These are phyloP conservation scores for Lipomyces yamanashiensis DNA, from an alignment of 805 yeast species.

Conservation along the genomic window DNA sequence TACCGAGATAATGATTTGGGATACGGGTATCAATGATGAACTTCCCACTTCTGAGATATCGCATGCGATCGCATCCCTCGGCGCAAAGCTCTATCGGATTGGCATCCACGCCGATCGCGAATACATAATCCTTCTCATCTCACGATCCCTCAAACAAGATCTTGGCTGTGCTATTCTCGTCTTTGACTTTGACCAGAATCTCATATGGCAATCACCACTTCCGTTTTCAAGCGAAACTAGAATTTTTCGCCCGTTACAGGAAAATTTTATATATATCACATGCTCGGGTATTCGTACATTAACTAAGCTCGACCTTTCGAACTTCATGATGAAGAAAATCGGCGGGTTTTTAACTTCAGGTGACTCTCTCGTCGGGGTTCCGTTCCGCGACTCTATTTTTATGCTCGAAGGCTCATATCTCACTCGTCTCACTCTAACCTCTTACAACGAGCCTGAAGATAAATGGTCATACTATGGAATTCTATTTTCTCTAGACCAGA, in stretches of 20 bases:
- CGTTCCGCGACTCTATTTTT: constrained; percentile 35
- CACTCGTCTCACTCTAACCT: constrained; percentile 31
- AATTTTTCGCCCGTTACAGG: constrained; percentile 27
- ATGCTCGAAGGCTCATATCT: constrained; percentile 37
- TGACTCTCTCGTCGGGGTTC: constrained; percentile 36
- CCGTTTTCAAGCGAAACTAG: constrained; percentile 25
- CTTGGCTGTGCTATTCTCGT: constrained; percentile 21
- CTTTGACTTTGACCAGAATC: constrained; percentile 31
- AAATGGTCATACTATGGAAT: constrained; percentile 37
- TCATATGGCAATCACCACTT: constrained; percentile 20
- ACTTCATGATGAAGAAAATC: constrained; percentile 13
- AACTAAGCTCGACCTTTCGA: constrained; percentile 22
- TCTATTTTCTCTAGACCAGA: constrained; percentile 34
- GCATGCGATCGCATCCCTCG: not conserved
- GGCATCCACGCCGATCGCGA: constrained; percentile 29
- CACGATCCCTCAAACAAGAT: constrained; percentile 22
- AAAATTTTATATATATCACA: constrained; percentile 28
- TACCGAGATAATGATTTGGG: constrained; percentile 35
- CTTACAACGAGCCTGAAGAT: constrained; percentile 23
- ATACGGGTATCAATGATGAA: constrained; percentile 30
- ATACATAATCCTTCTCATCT: constrained; percentile 23
- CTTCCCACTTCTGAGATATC: constrained; percentile 20
- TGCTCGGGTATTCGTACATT: constrained; percentile 36
- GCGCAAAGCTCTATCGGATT: constrained; percentile 14
- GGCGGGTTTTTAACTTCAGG: constrained; percentile 36